A percentile compares a stretch with the other conserved stretches of the same genome.
Evolutionary conservation across 2,329 filamentous ascomycete species (phyloP).

Genomic region (Reticulascus tulasneorum): DNA sequence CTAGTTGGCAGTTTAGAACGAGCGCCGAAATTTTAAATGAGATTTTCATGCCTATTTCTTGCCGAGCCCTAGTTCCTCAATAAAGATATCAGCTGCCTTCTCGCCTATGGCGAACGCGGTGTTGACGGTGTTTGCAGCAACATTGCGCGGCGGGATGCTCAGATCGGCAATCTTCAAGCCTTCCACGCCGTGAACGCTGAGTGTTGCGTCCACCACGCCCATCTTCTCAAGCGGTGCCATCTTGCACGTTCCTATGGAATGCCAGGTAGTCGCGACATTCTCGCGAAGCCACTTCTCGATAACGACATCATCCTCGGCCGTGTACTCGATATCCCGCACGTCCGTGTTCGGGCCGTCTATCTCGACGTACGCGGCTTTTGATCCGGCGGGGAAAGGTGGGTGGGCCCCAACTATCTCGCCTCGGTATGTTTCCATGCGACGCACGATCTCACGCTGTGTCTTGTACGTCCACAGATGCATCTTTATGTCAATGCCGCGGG

Average conservation of each 20-base stretch:
- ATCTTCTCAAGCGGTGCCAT: slow-evolving; percentile 33
- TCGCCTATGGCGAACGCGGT: slow-evolving; percentile 42
- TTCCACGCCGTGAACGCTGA: slow-evolving; percentile 37
- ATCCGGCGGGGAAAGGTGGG: slow-evolving; percentile 37
- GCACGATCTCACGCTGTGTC: slow-evolving; percentile 54
- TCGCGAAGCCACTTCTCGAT: slow-evolving; percentile 39
- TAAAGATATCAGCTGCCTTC: slow-evolving; percentile 30
- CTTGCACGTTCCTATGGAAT: slow-evolving; percentile 38
- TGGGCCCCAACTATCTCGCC: slow-evolving; percentile 38
- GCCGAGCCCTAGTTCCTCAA: slow-evolving; percentile 18
- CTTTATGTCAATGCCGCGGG: slow-evolving; percentile 47
- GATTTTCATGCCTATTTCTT: too few species aligned
- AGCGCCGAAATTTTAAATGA: too few species aligned
- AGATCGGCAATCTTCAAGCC: slow-evolving; percentile 33
- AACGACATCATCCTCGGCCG: slow-evolving; percentile 41
- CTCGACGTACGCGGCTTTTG: slow-evolving; percentile 30
- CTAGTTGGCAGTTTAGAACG: too few species aligned
- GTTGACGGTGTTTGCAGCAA: slow-evolving; percentile 40
- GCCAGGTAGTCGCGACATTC: slow-evolving; percentile 36
- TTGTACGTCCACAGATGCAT: slow-evolving; percentile 62
- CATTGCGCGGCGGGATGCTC: slow-evolving; percentile 32
- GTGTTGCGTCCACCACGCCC: slow-evolving; percentile 35
- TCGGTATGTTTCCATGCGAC: slow-evolving; percentile 49
- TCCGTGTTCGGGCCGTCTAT: slow-evolving; percentile 19
- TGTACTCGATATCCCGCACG: slow-evolving; percentile 40